Base-by-base conservation (phyloP, 176 grass and related monocot species). In the Bromus sterilis region DNA sequence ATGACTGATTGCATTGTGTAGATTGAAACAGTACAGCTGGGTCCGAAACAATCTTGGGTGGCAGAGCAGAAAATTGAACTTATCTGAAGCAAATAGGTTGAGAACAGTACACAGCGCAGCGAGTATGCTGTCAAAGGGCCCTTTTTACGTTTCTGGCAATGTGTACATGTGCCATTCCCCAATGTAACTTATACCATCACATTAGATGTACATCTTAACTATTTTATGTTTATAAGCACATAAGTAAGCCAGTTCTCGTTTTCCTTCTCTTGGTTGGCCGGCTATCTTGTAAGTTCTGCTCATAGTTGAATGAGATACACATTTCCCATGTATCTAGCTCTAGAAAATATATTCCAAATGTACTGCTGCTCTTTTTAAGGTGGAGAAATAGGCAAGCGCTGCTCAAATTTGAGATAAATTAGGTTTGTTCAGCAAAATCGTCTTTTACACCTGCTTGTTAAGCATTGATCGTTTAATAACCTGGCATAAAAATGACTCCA, bases 1-100 rank as follows among this genome's bases (percentile, higher is more conserved):
- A 40, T 63, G 26, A 13, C 63, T 14, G 59, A 66, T 64, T 89
- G 9, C 42, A 4, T 76, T n/a, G 48, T 86, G 71, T 78, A 95
- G 92, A 93, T 95, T 76, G 86, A 80, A 64, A 82, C 76, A 26
- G 56, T 95, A 72, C 75, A 82, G 62, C 84, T 98, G 61, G 82
- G 80, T 34, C 90, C 92, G 2, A 87, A 90, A 63, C 64, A 92
- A 85, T 91, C 89, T 71, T 94, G 91, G 94, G 57, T 88, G 43
- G 91, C 89, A 26, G 84, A 93, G 82, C 92, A 95, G 83, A 82
- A 87, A 62, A 85, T 98, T 55, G 32, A 70, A 44, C 32, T 89
- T 31, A 61, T 65, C 37, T 91, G 87, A 91, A 82, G n/a, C 29
- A 73, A 37, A 77, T 53, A 36, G 34, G 13, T 3, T 31, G 11